These are phyloP conservation scores for Ploettnerulaceae sp. DNA, from an alignment of 2,329 filamentous ascomycete species.

Conservation along the genomic window DNA sequence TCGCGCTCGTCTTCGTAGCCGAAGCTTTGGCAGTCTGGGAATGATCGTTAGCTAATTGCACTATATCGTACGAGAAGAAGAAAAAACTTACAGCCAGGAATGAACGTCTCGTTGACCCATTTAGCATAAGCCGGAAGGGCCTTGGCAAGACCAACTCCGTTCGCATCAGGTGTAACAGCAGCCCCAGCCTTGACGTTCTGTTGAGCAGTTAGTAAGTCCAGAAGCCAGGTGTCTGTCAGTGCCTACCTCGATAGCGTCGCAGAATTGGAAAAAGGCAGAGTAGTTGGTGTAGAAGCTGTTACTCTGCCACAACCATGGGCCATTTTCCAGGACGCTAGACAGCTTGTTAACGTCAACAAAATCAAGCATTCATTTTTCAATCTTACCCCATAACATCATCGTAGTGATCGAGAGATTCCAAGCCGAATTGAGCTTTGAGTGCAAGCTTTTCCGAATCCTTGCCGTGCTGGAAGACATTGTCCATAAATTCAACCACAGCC, in stretches of 20 bases:
- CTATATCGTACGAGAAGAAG: too few relatives aligned
- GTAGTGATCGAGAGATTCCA: conserved; percentile 43
- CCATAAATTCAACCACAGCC: conserved; percentile 50
- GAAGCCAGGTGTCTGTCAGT: background rate
- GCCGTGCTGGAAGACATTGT: conserved; percentile 42
- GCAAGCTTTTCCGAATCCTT: conserved; percentile 38
- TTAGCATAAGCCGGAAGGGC: conserved; percentile 50
- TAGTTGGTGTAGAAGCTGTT: conserved; percentile 47
- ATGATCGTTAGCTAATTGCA: background rate
- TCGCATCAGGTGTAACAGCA: conserved; percentile 32
- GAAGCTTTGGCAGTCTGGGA: conserved; percentile 42
- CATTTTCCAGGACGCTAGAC: conserved; percentile 46
- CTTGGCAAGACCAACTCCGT: conserved; percentile 49
- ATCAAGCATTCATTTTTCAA: background rate
- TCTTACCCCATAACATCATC: conserved; percentile 35
- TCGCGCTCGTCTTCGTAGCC: conserved; percentile 42
- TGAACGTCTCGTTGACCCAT: conserved; percentile 44
- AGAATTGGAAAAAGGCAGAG: conserved; percentile 42
- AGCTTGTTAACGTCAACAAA: background rate
- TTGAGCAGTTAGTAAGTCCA: background rate
- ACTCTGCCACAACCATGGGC: conserved; percentile 54
- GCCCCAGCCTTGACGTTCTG: conserved; percentile 35
- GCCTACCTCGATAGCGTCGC: conserved; percentile 38
- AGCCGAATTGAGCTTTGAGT: conserved; percentile 49
- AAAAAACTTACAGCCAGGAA: conserved; percentile 44